A percentile compares a stretch with the other conserved stretches of the same genome.
phyloP scores from a whole-genome alignment of 148 eudicot species.

The Rhododendron ovatum region DNA sequence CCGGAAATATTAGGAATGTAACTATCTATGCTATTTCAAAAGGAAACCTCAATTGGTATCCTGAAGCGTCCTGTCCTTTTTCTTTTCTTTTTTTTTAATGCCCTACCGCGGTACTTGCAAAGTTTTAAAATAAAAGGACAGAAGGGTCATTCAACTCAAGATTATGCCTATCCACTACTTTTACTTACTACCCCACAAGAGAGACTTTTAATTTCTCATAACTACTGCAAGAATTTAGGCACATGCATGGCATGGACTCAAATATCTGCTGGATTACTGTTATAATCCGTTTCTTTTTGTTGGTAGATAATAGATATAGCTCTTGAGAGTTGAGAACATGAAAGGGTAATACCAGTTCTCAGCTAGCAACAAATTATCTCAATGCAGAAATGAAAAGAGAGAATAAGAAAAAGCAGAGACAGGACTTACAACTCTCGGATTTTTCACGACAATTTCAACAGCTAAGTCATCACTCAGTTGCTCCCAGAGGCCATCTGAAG shows the following conservation, averaged over 20 bases:
- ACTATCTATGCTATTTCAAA: not conserved
- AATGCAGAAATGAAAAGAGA: not conserved
- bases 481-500: conserved; percentile 45
- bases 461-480: conserved; percentile 28
- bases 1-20: not conserved
- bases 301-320: not conserved
- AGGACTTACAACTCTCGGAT: conserved; percentile 25
- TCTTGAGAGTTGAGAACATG: not conserved
- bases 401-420: not conserved
- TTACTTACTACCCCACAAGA: not conserved
- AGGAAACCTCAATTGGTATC: not conserved
- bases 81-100: not conserved
- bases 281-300: not conserved
- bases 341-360: not conserved
- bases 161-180: not conserved
- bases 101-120: not conserved
- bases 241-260: not conserved
- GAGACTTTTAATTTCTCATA: not conserved
- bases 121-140: not conserved
- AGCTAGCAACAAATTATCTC: not conserved
- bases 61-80: not conserved
- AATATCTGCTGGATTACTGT: not conserved
- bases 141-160: not conserved
- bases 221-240: not conserved
- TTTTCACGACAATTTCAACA: conserved; percentile 25